phyloP scores from a whole-genome alignment of 1,139 yeast species.

The Keqinozyma sinolaborantium region DNA sequence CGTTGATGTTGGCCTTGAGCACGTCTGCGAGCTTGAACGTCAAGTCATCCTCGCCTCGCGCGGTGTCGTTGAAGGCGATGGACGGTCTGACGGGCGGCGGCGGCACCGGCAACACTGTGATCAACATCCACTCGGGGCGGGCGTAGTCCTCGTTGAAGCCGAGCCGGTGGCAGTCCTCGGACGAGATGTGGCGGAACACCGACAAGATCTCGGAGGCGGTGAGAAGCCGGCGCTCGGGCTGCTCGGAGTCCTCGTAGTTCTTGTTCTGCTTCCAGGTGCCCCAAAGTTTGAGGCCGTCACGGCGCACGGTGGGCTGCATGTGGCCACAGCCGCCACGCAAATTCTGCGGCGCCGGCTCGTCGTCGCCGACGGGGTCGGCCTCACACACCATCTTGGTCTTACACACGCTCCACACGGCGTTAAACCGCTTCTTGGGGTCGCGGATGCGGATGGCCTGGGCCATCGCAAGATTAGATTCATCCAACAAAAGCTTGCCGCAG shows the following conservation, averaged over 20 bases:
- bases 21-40: slow-evolving; percentile 97
- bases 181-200: slow-evolving; percentile 86
- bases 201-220: slow-evolving; percentile 87
- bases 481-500: slow-evolving; percentile 90
- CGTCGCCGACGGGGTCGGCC: slow-evolving; percentile 76
- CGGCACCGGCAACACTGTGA: slow-evolving; percentile 98
- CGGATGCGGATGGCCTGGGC: slow-evolving; percentile 85
- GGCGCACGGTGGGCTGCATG: slow-evolving; percentile 91
- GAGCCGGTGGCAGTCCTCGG: slow-evolving; percentile 74
- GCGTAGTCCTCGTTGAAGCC: slow-evolving; percentile 97
- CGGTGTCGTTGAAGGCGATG: slow-evolving; percentile 97
- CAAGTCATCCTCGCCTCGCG: slow-evolving; percentile 98
- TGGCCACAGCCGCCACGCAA: slow-evolving; percentile 99
- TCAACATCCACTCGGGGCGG: slow-evolving; percentile 97
- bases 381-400: slow-evolving; percentile 95
- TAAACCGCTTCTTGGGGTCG: slow-evolving; percentile 93
- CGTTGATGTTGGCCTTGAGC: slow-evolving; percentile 91
- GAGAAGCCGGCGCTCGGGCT: slow-evolving; percentile 87
- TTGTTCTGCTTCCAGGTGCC: slow-evolving; percentile 97
- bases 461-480: slow-evolving; percentile 82
- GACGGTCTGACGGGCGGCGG: slow-evolving; percentile 99
- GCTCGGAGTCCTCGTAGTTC: slow-evolving; percentile 72
- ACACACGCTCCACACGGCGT: slow-evolving; percentile 93
- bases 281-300: slow-evolving; percentile 92
- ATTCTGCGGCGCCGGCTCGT: slow-evolving; percentile 36